Percentiles rank a stretch among this genome's conserved stretches.
phyloP scores from a whole-genome alignment of 345 rosid genomes.

The Eucalyptus polybractea region DNA sequence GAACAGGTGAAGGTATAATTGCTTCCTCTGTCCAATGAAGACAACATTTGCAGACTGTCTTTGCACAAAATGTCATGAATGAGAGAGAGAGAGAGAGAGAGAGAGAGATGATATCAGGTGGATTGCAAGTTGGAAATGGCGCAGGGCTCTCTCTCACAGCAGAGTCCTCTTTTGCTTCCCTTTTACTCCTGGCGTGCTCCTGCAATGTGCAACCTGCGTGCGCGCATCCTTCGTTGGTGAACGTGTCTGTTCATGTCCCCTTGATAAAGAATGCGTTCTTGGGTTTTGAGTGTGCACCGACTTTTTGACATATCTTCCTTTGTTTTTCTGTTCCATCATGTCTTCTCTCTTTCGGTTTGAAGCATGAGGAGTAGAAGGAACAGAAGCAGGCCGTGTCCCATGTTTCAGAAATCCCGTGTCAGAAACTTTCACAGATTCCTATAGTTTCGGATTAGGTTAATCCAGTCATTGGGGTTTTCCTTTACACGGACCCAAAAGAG shows the following conservation, averaged over 20 bases:
- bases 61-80: background rate
- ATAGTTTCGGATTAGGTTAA: background rate
- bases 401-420: background rate
- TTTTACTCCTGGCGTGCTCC: background rate
- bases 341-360: background rate
- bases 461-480: background rate
- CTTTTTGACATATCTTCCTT: background rate
- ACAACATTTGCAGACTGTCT: background rate
- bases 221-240: background rate
- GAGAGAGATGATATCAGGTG: background rate
- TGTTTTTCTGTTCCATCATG: background rate
- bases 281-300: background rate
- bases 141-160: background rate
- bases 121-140: background rate
- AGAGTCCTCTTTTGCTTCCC: background rate
- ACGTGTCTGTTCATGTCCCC: background rate
- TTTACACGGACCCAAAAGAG: background rate
- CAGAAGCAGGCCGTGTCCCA: background rate
- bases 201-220: background rate
- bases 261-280: background rate
- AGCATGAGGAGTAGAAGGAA: background rate
- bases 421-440: background rate
- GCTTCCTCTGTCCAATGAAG: background rate
- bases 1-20: background rate
- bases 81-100: background rate